phyloP scores from a whole-genome alignment of 495 filamentous ascomycete genomes.

The Talaromyces liani region DNA sequence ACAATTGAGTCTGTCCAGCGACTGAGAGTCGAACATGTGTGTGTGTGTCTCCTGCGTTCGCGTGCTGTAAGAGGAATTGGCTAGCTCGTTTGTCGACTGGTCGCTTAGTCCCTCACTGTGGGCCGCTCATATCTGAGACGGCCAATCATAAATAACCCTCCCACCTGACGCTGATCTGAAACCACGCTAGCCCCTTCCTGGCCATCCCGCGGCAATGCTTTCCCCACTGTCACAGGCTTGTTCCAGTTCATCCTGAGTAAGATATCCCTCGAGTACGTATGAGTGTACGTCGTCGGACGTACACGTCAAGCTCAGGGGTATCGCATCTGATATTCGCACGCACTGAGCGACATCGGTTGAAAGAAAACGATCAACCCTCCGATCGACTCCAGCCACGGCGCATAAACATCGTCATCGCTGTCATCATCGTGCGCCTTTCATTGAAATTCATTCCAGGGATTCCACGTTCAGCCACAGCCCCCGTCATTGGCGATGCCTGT shows the following conservation, averaged over 20 bases:
- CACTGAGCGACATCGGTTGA: neutral
- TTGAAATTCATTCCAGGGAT: neutral
- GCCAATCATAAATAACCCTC: neutral
- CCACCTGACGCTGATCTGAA: slow-evolving; percentile 8
- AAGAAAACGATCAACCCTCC: neutral
- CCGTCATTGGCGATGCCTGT: neutral
- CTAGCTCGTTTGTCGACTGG: neutral
- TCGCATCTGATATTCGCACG: neutral
- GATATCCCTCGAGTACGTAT: neutral
- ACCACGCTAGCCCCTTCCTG: neutral
- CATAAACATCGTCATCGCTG: neutral
- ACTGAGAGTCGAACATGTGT: neutral
- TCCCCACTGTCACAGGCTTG: slow-evolving; percentile 1
- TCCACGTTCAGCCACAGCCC: neutral
- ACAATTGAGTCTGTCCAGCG: neutral
- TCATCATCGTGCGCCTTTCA: neutral
- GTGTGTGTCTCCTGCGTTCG: neutral
- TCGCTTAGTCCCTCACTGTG: neutral
- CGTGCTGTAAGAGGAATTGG: neutral
- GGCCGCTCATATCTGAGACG: neutral
- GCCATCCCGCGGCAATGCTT: neutral
- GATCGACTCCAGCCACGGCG: neutral
- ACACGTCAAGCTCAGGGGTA: neutral
- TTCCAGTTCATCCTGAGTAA: neutral
- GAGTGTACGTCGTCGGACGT: neutral